These are phyloP conservation scores for Albatrellus ellisii DNA, from an alignment of 768 basidiomycete genomes.

Conservation along the genomic window DNA sequence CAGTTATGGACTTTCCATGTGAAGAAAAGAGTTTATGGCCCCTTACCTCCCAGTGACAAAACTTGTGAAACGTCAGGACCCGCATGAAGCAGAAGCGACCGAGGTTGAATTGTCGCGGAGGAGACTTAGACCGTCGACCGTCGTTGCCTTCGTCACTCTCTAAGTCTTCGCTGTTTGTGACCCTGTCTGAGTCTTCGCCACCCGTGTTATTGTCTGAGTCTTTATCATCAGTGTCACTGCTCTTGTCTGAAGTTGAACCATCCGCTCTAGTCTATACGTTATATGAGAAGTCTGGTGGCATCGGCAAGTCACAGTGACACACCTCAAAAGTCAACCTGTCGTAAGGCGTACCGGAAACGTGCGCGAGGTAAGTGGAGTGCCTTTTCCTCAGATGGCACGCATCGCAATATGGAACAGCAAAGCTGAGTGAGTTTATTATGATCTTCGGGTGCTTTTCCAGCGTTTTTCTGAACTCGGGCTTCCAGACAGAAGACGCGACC, in stretches of 20 bases:
- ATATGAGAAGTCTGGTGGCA: not conserved
- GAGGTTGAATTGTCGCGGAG: conserved; percentile 36
- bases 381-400: conserved; percentile 71
- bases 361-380: conserved; percentile 47
- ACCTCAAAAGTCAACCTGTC: conserved; percentile 58
- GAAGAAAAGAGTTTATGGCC: not conserved
- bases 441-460: conserved; percentile 61
- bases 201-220: conserved; percentile 7
- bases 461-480: conserved; percentile 46
- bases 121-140: too few species aligned
- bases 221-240: conserved; percentile 14
- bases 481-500: conserved; percentile 70
- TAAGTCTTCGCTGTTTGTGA: too few species aligned
- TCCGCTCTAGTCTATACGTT: too few species aligned
- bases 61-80: conserved; percentile 52
- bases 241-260: conserved; percentile 1
- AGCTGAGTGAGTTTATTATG: conserved; percentile 35
- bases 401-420: conserved; percentile 56
- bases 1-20: not conserved
- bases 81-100: conserved; percentile 74
- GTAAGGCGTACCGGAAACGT: conserved; percentile 58
- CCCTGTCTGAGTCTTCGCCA: too few species aligned
- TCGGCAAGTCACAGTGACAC: conserved; percentile 6
- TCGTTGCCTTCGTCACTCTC: too few species aligned
- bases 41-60: conserved; percentile 77